Evolutionary conservation across 768 basidiomycete species (phyloP).

Genomic region (Dentipellis sp.): DNA sequence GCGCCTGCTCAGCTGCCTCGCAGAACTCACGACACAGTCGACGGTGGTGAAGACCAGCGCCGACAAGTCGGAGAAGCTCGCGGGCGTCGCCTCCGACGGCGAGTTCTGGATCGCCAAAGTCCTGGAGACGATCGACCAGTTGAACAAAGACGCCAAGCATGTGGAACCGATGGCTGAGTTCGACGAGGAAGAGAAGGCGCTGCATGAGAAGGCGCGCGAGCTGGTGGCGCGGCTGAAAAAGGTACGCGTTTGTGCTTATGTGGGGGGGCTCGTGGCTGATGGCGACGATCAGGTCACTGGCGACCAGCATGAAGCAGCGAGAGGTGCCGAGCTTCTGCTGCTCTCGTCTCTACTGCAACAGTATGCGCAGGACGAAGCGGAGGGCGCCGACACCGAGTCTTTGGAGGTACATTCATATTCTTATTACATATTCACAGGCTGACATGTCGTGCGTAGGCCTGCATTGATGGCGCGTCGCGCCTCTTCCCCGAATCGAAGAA

Average conservation of each 20-base stretch:
- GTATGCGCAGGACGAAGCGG: constrained; percentile 58
- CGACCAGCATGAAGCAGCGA: constrained; percentile 43
- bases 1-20: constrained; percentile 64
- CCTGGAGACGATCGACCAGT: constrained; percentile 39
- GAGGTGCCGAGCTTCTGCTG: constrained; percentile 65
- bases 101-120: constrained; percentile 73
- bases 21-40: constrained; percentile 58
- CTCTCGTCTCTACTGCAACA: constrained; percentile 62
- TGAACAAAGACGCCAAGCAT: constrained; percentile 68
- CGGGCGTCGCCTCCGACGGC: constrained; percentile 60
- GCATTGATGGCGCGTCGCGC: constrained; percentile 47
- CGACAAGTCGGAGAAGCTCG: constrained; percentile 43
- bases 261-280: neutral
- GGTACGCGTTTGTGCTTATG: constrained; percentile 22
- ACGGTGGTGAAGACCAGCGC: constrained; percentile 35
- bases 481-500: constrained; percentile 35
- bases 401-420: constrained; percentile 42
- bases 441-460: constrained; percentile 33
- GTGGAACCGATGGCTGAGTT: constrained; percentile 39
- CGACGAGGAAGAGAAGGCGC: constrained; percentile 44
- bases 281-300: constrained; percentile 24
- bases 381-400: constrained; percentile 37
- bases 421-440: neutral
- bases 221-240: constrained; percentile 32
- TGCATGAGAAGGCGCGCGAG: constrained; percentile 37